These are phyloP conservation scores for Helicostylum pulchrum DNA, from an alignment of 192 early-diverging fungal species.

Conservation along the genomic window DNA sequence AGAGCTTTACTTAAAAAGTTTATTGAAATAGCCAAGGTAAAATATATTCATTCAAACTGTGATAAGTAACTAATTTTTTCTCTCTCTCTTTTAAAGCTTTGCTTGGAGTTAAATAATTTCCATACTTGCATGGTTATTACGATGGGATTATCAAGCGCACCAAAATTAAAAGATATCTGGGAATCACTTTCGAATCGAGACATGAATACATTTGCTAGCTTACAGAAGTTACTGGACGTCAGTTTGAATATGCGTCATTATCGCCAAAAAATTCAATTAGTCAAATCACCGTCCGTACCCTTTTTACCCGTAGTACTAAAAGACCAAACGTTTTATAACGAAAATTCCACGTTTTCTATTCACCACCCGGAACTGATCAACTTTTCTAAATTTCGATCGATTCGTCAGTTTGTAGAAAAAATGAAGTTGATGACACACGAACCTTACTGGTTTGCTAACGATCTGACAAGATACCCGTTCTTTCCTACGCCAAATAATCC, in stretches of 20 bases:
- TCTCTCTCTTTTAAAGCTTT: too few species aligned
- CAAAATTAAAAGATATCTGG: slow-evolving; percentile 45
- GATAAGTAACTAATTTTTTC: not conserved
- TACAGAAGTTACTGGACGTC: slow-evolving; percentile 63
- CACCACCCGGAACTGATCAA: slow-evolving; percentile 37
- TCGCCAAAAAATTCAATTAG: slow-evolving; percentile 46
- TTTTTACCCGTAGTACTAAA: slow-evolving; percentile 71
- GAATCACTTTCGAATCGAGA: slow-evolving; percentile 44
- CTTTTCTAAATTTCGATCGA: slow-evolving; percentile 48
- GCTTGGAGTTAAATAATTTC: slow-evolving; percentile 57
- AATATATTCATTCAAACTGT: not conserved
- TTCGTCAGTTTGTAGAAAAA: slow-evolving; percentile 39
- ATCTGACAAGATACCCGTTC: slow-evolving; percentile 28
- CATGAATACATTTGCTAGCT: slow-evolving; percentile 36
- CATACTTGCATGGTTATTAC: slow-evolving; percentile 66
- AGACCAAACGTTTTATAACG: slow-evolving; percentile 69
- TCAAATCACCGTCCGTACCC: slow-evolving; percentile 49
- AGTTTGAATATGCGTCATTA: slow-evolving; percentile 64
- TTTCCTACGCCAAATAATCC: slow-evolving; percentile 1
- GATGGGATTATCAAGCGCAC: slow-evolving; percentile 51
- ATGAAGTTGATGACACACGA: slow-evolving; percentile 34
- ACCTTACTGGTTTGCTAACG: slow-evolving; percentile 43
- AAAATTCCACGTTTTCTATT: slow-evolving; percentile 46
- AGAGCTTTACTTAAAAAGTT: slow-evolving; percentile 24
- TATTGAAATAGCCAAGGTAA: slow-evolving; percentile 37